Base-by-base conservation (phyloP, 2,329 filamentous ascomycete species). In the Chaetoscypha palmicola region DNA sequence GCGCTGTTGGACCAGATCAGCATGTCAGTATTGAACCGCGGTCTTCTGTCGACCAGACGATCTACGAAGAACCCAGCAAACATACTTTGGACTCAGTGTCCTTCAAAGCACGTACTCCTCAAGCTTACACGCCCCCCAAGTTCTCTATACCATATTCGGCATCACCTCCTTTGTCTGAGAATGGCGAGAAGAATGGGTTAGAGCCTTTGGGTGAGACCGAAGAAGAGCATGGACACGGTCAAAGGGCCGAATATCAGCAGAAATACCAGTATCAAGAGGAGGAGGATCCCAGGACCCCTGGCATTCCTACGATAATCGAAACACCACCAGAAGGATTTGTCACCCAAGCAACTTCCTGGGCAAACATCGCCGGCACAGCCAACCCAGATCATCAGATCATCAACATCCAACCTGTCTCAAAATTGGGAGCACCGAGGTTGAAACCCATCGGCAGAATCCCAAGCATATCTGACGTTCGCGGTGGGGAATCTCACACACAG, bases 261-360 rank as follows among this genome's bases (percentile, higher is more conserved):
- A n/a, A 30, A 4, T 24, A 34, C 12, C 14, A 9, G 14, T n/a
- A n/a, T n/a, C 33, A 34, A 31, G 26, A 35, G 4, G 17, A 44
- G n/a, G 21, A 12, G 41, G 21, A 32, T n/a, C 16, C 17, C 1
- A 37, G 9, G 16, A 19, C 9, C 16, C 32, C 32, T 4, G 17
- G 3, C 19, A 16, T 44, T 30, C 41, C 46, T 33, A 30, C 34
- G 26, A 23, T 38, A 7, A 36, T 21, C 4, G 23, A 17, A 11
- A 38, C 33, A 31, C 28, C n/a, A 10, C 4, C 16, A 22, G 36
- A 38, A 41, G 22, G 9, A 1, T 30, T 38, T 11, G 10, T 19
- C 26, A 41, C 50, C 2, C 43, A 48, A 41, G 38, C 46, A 23
- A 40, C 38, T 11, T 56, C 57, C 10, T 60, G 57, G 57, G 57